phyloP scores from a whole-genome alignment of 371 early-diverging fungal genomes.

The Haplosporangium sp. region DNA sequence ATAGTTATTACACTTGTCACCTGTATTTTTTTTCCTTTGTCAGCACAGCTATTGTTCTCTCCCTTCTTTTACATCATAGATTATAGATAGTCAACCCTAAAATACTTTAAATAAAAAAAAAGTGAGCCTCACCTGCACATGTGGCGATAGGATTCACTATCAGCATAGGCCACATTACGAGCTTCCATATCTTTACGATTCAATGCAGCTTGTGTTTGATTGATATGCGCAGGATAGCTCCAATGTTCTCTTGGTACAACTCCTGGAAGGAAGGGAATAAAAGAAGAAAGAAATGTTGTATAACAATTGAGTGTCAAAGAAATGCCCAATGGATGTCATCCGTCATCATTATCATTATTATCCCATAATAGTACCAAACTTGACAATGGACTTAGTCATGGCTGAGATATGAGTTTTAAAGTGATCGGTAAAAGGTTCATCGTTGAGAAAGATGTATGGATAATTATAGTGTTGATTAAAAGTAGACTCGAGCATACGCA shows the following conservation, averaged over 20 bases:
- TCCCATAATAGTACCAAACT: conserved; percentile 59
- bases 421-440: conserved; percentile 83
- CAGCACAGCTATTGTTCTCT: neutral
- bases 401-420: conserved; percentile 69
- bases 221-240: conserved; percentile 77
- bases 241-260: conserved; percentile 78
- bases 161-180: conserved; percentile 84
- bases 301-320: neutral
- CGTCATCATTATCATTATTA: too few relatives aligned
- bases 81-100: too few relatives aligned
- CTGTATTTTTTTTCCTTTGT: neutral
- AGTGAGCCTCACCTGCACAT: conserved; percentile 83
- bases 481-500: conserved; percentile 84
- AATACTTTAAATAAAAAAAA: neutral
- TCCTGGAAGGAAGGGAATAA: conserved; percentile 38
- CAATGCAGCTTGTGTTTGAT: conserved; percentile 68
- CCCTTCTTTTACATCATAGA: too few relatives aligned
- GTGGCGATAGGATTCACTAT: conserved; percentile 88
- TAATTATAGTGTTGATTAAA: conserved; percentile 90
- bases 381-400: conserved; percentile 66
- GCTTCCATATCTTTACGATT: conserved; percentile 70
- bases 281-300: neutral
- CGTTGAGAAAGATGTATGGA: conserved; percentile 93
- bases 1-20: too few relatives aligned
- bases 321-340: too few relatives aligned